Evolutionary conservation across 2,329 filamentous ascomycete species (phyloP).

Genomic region (Rhinocladiella similis): DNA sequence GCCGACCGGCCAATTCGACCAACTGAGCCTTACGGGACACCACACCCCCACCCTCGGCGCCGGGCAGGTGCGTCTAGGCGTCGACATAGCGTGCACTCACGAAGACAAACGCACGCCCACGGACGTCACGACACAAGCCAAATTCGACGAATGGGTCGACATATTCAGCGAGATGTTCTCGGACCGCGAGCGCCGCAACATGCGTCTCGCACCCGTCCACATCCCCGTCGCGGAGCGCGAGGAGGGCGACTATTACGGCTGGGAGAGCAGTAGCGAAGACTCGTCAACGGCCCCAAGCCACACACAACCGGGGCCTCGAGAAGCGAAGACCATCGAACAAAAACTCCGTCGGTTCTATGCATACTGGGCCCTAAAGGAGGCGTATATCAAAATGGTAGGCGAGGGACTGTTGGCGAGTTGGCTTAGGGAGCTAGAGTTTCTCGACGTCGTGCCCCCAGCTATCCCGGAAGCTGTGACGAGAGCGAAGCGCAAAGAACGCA

Average conservation of each 20-base stretch:
- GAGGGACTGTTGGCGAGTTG: constrained; percentile 63
- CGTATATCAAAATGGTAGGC: constrained; percentile 67
- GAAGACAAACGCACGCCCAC: constrained; percentile 52
- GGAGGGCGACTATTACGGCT: constrained; percentile 21
- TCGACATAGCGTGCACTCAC: constrained; percentile 64
- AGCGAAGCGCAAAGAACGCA: neutral
- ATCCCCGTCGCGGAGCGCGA: constrained; percentile 38
- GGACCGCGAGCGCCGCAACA: constrained; percentile 53
- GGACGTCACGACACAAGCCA: constrained; percentile 47
- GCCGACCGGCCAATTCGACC: constrained; percentile 1
- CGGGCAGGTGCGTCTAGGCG: constrained; percentile 44
- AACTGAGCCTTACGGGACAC: constrained; percentile 14
- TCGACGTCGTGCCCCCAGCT: constrained; percentile 54
- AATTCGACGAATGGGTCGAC: constrained; percentile 59
- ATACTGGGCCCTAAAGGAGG: constrained; percentile 66
- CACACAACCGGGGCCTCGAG: neutral
- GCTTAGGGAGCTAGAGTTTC: constrained; percentile 62
- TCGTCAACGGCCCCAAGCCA: neutral
- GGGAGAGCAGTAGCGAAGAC: constrained; percentile 9
- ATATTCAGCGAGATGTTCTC: constrained; percentile 63
- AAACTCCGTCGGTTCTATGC: constrained; percentile 64
- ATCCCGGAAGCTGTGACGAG: constrained; percentile 44
- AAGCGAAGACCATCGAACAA: constrained; percentile 49
- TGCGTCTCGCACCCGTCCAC: constrained; percentile 44
- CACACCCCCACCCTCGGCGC: constrained; percentile 9